phyloP scores from a whole-genome alignment of 139 green algal genomes.

The Closterium sp. region DNA sequence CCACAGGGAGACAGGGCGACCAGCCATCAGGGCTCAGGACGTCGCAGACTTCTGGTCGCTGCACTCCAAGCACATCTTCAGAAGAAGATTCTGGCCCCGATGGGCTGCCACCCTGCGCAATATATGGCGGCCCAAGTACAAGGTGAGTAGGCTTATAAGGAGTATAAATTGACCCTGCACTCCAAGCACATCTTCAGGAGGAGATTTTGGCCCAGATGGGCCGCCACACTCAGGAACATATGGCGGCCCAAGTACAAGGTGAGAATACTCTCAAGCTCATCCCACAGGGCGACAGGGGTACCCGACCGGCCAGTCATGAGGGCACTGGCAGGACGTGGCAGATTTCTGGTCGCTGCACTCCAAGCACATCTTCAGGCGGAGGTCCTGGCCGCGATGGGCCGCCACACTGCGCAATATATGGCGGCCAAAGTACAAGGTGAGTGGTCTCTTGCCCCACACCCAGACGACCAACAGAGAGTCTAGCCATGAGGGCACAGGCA shows the following conservation, averaged over 20 bases:
- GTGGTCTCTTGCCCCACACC: too few species aligned
- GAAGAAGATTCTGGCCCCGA: neutral
- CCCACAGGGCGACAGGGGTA: too few species aligned
- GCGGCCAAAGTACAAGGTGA: neutral
- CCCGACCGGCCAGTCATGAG: too few species aligned
- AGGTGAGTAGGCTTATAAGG: neutral
- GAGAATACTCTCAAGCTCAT: neutral
- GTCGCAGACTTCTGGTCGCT: neutral
- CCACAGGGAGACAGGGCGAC: neutral
- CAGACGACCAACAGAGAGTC: too few species aligned
- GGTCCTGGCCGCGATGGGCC: neutral
- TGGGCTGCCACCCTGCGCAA: neutral
- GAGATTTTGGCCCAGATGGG: neutral
- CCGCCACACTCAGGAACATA: too few species aligned
- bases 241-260: neutral
- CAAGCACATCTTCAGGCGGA: neutral
- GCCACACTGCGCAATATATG: neutral
- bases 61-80: neutral
- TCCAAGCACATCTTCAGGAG: neutral
- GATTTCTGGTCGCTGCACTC: neutral
- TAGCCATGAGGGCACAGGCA: too few species aligned
- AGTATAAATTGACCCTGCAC: neutral
- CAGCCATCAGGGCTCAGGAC: neutral
- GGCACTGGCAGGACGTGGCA: too few species aligned
- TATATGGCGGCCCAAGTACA: neutral